phyloP scores from a whole-genome alignment of 2,329 filamentous ascomycete species.

The Aspergillus vadensis region DNA sequence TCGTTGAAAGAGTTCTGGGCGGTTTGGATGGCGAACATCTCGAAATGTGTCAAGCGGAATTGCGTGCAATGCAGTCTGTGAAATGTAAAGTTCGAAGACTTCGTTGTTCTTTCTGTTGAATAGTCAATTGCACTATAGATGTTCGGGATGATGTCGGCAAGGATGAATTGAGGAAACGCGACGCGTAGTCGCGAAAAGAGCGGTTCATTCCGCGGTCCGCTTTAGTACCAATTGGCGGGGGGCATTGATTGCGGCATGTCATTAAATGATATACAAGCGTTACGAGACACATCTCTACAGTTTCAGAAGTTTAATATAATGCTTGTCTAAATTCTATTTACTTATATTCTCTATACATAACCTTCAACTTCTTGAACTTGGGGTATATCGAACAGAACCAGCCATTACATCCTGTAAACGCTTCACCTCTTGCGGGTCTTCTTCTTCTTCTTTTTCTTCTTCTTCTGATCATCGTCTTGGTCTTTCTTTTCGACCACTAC shows the following conservation, averaged over 20 bases:
- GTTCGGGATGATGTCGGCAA: not conserved
- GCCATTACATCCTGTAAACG: not conserved
- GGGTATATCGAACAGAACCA: constrained; percentile 22
- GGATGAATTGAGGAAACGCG: not conserved
- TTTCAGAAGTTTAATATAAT: not conserved
- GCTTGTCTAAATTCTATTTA: not conserved
- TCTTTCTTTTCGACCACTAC: constrained; percentile 36
- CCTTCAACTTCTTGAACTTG: constrained; percentile 12
- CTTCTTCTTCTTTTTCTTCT: constrained; percentile 53
- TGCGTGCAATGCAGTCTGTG: not conserved
- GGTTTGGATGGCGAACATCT: constrained; percentile 42
- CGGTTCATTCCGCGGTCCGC: constrained; percentile 1
- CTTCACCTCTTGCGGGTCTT: constrained; percentile 46
- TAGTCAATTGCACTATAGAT: not conserved
- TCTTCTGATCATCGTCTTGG: constrained; percentile 41
- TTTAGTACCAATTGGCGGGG: not conserved
- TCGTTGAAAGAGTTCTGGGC: constrained; percentile 23
- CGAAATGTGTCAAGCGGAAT: not conserved
- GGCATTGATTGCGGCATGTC: not conserved
- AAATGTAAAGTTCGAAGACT: not conserved
- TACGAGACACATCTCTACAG: not conserved
- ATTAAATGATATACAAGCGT: not conserved
- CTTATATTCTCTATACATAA: not conserved
- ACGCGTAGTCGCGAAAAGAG: constrained; percentile 1
- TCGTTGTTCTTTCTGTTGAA: not conserved